phyloP scores from a whole-genome alignment of 2,329 filamentous ascomycete genomes.

The Bipolaris gigantea region DNA sequence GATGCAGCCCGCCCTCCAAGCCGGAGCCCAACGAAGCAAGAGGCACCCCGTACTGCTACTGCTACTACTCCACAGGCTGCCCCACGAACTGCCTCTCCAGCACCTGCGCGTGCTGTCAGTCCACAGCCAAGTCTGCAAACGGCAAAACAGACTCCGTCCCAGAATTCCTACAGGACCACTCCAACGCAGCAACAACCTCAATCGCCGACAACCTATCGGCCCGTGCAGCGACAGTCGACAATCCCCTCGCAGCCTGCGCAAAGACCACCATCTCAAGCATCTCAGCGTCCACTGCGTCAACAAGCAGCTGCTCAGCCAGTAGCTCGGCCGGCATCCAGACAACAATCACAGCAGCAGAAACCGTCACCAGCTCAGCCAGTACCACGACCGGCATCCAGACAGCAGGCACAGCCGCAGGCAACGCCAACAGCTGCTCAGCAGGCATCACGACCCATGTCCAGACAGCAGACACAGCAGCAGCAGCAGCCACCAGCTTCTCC shows the following conservation, averaged over 20 bases:
- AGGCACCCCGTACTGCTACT: slow-evolving; percentile 50
- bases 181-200: slow-evolving; percentile 18
- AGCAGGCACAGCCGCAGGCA: not conserved
- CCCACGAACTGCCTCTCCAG: slow-evolving; percentile 58
- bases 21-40: slow-evolving; percentile 52
- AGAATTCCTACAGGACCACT: slow-evolving; percentile 17
- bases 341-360: not conserved
- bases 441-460: slow-evolving; percentile 3
- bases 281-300: slow-evolving; percentile 8
- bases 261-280: slow-evolving; percentile 5
- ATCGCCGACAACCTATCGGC: slow-evolving; percentile 6
- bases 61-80: not conserved
- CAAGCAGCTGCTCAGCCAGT: slow-evolving; percentile 2
- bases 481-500: slow-evolving; percentile 11
- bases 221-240: slow-evolving; percentile 6
- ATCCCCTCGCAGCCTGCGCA: slow-evolving; percentile 3
- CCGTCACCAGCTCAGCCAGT: not conserved
- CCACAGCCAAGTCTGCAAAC: slow-evolving; percentile 61
- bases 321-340: not conserved
- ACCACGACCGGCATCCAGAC: slow-evolving; percentile 5
- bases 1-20: slow-evolving; percentile 60
- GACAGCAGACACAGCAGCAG: slow-evolving; percentile 10
- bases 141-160: slow-evolving; percentile 17
- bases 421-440: slow-evolving; percentile 1
- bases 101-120: slow-evolving; percentile 59